Evolutionary conservation across 148 eudicot genomes (phyloP).

Genomic region (Silene latifolia): DNA sequence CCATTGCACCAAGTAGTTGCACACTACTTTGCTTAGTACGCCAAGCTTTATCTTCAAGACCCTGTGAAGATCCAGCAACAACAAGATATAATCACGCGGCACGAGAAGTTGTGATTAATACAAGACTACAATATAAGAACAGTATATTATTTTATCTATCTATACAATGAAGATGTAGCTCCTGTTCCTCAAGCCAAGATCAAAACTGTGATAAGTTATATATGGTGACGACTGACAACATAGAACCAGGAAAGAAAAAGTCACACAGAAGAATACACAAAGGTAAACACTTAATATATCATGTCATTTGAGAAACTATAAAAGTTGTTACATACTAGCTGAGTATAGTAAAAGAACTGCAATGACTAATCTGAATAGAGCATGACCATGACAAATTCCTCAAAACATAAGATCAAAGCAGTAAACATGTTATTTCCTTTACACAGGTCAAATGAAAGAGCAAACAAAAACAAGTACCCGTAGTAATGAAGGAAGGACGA

Average conservation of each 20-base stretch:
- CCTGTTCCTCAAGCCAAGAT: slow-evolving; percentile 1
- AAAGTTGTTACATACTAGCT: no score
- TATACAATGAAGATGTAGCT: not conserved
- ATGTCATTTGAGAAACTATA: no score
- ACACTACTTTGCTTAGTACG: slow-evolving; percentile 99
- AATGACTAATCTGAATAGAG: no score
- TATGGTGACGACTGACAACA: not conserved
- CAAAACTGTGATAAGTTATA: not conserved
- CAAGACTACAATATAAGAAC: not conserved
- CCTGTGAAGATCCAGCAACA: slow-evolving; percentile 37
- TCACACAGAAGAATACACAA: not conserved
- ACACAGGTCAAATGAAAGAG: not conserved
- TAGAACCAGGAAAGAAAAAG: not conserved
- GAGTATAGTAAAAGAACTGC: no score
- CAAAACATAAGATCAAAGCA: not conserved
- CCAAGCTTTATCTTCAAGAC: slow-evolving; percentile 99
- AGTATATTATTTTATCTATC: not conserved
- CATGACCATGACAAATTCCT: not conserved
- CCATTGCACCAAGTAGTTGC: slow-evolving; percentile 98
- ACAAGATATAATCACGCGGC: not conserved
- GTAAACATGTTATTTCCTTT: not conserved
- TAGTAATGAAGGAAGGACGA: slow-evolving; percentile 86
- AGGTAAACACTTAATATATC: not conserved
- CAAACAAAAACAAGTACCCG: slow-evolving; percentile 45
- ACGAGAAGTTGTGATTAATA: not conserved